Base-by-base conservation (phyloP, 805 yeast genomes). In the Candida ponderosae region DNA sequence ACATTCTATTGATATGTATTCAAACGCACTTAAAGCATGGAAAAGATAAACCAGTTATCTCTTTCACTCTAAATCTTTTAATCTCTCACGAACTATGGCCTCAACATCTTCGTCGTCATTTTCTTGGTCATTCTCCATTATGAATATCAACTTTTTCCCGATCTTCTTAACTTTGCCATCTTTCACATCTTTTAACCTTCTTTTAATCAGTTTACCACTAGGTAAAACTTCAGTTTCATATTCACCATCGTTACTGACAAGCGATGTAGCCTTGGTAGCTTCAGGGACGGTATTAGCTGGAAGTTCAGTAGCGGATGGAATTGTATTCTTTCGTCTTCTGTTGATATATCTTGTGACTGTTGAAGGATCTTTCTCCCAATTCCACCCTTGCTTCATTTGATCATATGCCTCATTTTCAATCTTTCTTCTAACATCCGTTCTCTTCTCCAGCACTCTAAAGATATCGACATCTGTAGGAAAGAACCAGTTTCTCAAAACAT, bases 341-440 rank as follows among this genome's bases (percentile, higher is more conserved):
- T 46, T 43, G 29, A 43, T 38, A 38, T 44, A 36, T 33, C 46
- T 41, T 42, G 39, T 47, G 16, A 44, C 38, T 10, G 62, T 51
- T 35, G 63, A 47, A 28, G 63, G 65, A 40, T 78, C 81, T 37
- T 60, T 63, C 4, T 66, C 65, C 76, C 81, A 77, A 4, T 71
- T 70, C 95, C 94, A 83, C 3, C 94, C 81, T 54, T 84, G 93
- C 35, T 70, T 63, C 57, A 93, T 67, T 44, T 88, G 94, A 20
- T 66, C 66, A 50, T 68, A 80, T 0, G 97, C 81, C 31, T 72
- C 80, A 21, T 72, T 57, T 56, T 93, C 97, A 48, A 93, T 69
- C 31, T 72, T 67, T 44, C 74, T 72, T 48, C 93, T 70, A 50
- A 89, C 63, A 11, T 68, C 74, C 15, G 73, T 60, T 50, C 79